phyloP scores from a whole-genome alignment of 331 rosid species.

The Arachis monticola region DNA sequence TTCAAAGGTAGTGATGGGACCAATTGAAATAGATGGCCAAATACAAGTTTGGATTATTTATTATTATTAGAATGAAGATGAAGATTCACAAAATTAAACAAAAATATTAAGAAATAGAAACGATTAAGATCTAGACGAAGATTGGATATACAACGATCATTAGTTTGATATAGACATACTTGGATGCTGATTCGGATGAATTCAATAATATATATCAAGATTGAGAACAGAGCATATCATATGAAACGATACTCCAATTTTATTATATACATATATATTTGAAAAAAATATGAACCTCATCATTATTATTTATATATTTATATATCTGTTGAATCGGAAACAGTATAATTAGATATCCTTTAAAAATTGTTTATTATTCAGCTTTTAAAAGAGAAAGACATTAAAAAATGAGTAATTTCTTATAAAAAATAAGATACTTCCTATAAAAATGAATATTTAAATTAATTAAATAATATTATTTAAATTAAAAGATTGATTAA shows the following conservation, averaged over 20 bases:
- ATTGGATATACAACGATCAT: neutral
- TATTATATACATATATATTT: no score
- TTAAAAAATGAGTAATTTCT: no score
- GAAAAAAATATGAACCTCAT: neutral
- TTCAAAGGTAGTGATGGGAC: constrained; percentile 16
- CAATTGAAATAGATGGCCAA: neutral
- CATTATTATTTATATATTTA: neutral
- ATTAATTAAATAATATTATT: no score
- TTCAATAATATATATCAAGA: neutral
- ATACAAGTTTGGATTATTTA: constrained; percentile 15
- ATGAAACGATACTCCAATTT: no score
- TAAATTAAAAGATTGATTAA: no score
- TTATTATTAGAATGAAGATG: neutral
- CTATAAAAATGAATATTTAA: no score
- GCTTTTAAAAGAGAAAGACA: no score
- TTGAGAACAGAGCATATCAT: neutral
- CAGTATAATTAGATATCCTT: no score
- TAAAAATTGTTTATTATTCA: no score
- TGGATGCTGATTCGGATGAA: neutral
- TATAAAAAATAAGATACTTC: no score
- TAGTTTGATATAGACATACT: neutral
- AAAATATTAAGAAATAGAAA: no score
- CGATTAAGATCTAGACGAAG: neutral
- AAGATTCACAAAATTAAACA: neutral
- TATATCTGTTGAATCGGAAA: neutral